Base-by-base conservation (phyloP, 345 rosid species). In the Fremontodendron californicum region DNA sequence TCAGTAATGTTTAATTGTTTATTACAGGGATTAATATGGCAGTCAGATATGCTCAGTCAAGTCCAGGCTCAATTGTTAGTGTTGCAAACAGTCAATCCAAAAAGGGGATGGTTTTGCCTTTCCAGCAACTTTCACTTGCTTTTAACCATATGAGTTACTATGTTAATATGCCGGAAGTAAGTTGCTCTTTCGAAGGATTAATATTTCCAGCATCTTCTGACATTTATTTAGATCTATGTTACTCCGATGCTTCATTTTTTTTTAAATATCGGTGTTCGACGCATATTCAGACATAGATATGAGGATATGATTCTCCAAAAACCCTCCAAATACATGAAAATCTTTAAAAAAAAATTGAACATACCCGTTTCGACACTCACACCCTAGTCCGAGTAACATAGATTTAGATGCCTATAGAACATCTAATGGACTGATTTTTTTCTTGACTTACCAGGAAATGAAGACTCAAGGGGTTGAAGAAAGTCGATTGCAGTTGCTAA, bases 161-260 rank as follows among this genome's bases (percentile, higher is more conserved):
- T 74, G 94, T 91, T 1, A 94, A 93, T 73, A 93, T 89, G 90
- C 97, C 97, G 1, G 82, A 81, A 42, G 97, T 93, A 83, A 81
- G 88, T 73, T 25, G 55, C 74, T 76, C 57, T 25, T 29, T 31
- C 65, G n/a, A 11, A 8, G 33, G 21, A 62, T 71, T 12, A 40
- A 55, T 12, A 33, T 75, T 15, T 77, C 25, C 73, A 8, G 9
- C 21, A 43, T 11, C 5, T 1, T 51, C 25, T 71, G 5, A 37
- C 5, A 43, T 2, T 29, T 2, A 8, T 9, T n/a, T n/a, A n/a
- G n/a, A n/a, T n/a, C n/a, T n/a, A n/a, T n/a, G n/a, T n/a, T n/a
- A n/a, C n/a, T n/a, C n/a, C n/a, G n/a, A n/a, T n/a, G n/a, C n/a
- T n/a, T n/a, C n/a, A n/a, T n/a, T n/a, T n/a, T n/a, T n/a, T n/a